Evolutionary conservation across 2,329 filamentous ascomycete genomes (phyloP).

Genomic region (Curvularia spicifera): DNA sequence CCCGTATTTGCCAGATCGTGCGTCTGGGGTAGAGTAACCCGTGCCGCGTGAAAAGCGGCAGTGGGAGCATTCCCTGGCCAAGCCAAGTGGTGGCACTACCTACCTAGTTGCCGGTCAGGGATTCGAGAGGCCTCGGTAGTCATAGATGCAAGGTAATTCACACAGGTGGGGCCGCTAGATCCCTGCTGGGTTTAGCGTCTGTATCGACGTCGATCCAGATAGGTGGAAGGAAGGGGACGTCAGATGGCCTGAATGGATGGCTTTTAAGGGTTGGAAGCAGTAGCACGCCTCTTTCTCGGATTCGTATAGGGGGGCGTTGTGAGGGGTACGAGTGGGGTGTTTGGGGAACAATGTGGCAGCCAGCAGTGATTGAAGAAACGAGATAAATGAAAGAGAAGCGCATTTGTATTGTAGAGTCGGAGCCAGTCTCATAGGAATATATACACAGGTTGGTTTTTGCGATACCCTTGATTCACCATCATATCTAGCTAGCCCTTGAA

Average conservation of each 20-base stretch:
- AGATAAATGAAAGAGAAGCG: background rate
- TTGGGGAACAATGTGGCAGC: background rate
- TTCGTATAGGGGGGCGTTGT: background rate
- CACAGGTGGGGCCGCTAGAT: background rate
- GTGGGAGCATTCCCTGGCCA: background rate
- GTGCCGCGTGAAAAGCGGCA: background rate
- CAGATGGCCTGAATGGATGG: background rate
- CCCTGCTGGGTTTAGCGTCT: background rate
- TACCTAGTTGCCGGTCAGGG: background rate
- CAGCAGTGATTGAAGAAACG: background rate
- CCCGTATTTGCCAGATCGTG: background rate
- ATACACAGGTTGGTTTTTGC: background rate
- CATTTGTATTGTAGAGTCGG: background rate
- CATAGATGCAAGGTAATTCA: background rate
- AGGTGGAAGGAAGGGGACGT: background rate
- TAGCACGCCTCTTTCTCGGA: background rate
- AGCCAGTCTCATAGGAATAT: background rate
- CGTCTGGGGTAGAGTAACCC: background rate
- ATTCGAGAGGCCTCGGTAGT: background rate
- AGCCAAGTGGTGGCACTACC: too few relatives aligned
- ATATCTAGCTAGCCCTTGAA: background rate
- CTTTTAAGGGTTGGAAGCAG: background rate
- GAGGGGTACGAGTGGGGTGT: background rate
- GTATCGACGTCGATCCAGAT: background rate
- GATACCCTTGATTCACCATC: background rate